Conservation (phyloP, 2,329 filamentous ascomycete species). For the Penicillium sp. region DNA sequence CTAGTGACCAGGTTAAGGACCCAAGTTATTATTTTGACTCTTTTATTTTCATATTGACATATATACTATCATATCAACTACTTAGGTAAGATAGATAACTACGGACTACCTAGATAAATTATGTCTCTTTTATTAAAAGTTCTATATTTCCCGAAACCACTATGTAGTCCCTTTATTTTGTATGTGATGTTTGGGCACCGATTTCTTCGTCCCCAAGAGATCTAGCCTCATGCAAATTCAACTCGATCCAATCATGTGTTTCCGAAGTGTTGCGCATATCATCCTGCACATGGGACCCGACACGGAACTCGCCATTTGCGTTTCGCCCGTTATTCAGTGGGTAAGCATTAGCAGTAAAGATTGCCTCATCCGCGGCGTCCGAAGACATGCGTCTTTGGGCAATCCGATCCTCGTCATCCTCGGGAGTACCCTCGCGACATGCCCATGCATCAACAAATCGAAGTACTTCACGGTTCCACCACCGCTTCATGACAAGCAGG, state of each 20-base stretch:
- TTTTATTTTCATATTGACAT: not conserved
- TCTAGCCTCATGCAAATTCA: not conserved
- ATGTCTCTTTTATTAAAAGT: no score
- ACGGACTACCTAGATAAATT: no score
- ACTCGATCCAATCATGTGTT: constrained; percentile 6
- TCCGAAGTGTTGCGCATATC: not conserved
- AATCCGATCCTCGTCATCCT: constrained; percentile 41
- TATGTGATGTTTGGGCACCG: not conserved
- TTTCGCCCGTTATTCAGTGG: constrained; percentile 5
- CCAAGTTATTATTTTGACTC: no score
- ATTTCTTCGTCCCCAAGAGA: not conserved
- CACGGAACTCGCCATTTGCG: not conserved
- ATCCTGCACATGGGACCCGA: not conserved
- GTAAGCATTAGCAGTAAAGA: constrained; percentile 10
- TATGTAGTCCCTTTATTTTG: not conserved
- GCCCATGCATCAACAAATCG: constrained; percentile 48
- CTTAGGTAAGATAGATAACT: no score
- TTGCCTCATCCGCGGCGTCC: constrained; percentile 1
- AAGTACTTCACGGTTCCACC: constrained; percentile 59
- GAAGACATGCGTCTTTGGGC: constrained; percentile 3
- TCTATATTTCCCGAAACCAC: not conserved
- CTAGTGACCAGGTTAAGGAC: no score
- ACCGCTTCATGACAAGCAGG: constrained; percentile 55
- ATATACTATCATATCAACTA: no score
- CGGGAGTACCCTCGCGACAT: constrained; percentile 52